Conservation (phyloP, 2,329 filamentous ascomycete species). For the Ophiostoma montium region DNA sequence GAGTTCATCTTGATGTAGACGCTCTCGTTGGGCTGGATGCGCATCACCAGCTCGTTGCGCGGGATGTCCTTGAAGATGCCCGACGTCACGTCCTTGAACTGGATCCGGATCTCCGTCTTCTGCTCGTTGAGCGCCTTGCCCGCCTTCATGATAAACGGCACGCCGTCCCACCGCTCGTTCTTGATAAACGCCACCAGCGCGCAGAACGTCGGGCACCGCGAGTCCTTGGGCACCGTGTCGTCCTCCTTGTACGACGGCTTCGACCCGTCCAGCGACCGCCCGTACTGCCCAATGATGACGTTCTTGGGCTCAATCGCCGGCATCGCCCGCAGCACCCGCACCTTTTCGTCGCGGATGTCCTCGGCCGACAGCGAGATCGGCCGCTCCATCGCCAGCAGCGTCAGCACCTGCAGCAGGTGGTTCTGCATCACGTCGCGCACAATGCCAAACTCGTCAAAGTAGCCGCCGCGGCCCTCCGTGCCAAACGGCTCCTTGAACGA, state of each 20-base stretch:
- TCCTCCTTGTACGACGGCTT: conserved; percentile 99
- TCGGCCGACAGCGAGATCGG: conserved; percentile 97
- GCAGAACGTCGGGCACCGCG: conserved; percentile 94
- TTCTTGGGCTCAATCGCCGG: conserved; percentile 96
- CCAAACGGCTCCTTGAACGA: conserved; percentile 99
- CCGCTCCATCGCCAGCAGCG: conserved; percentile 92
- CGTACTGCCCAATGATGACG: conserved; percentile 98
- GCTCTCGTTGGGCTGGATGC: conserved; percentile 97
- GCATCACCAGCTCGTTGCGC: conserved; percentile 96
- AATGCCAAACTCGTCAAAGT: conserved; percentile 99
- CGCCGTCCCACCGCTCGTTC: conserved; percentile 98
- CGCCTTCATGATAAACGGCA: conserved; percentile 98
- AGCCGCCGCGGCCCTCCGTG: conserved; percentile 92
- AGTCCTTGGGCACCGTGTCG: conserved; percentile 93
- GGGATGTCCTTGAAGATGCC: conserved; percentile 99
- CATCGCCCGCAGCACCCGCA: conserved; percentile 86
- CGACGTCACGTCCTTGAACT: conserved; percentile 98
- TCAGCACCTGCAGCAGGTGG: conserved; percentile 91
- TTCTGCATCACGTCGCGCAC: conserved; percentile 99
- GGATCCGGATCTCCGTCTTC: conserved; percentile 97
- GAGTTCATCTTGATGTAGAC: conserved; percentile 99
- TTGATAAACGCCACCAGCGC: conserved; percentile 97
- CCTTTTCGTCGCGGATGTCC: conserved; percentile 97
- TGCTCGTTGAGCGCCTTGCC: conserved; percentile 98
- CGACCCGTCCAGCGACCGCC: conserved; percentile 84